Base-by-base conservation (phyloP, 768 basidiomycete genomes). In the Psilocybe sp. region DNA sequence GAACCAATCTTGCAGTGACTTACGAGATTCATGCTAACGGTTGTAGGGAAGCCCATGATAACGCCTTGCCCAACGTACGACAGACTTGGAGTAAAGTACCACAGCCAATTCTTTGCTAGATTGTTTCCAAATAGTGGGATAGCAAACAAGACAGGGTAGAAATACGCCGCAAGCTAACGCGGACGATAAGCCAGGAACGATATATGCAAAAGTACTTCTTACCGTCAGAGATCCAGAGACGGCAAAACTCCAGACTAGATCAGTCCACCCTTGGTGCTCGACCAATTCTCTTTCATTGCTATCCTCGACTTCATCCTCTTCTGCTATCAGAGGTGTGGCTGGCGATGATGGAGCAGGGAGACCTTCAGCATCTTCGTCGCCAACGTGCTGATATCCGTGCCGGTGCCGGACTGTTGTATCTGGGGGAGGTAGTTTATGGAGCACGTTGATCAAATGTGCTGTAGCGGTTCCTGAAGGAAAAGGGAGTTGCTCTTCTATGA, bases 401-500 rank as follows among this genome's bases (percentile, higher is more conserved):
- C 87, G 77, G 33, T 63, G 77, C 14, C 78, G 76, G n/a, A 84
- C 46, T 6, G 73, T 68, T 1, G 81, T 74, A 13, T 84, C 77
- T 15, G 87, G 84, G 28, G 82, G 82, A 1, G 88, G 88, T 33
- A 87, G 68, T 51, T 81, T 71, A 60, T 98, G 93, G 12, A 98
- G 76, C 11, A 97, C 89, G 2, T 92, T 87, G 41, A 98, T 92
- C 10, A 98, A 76, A 56, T 97, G 95, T 4, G 95, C 95, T 1
- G 96, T 98, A 1, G 95, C 95, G 13, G 95, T 96, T 28, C 96
- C 96, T 1, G 91, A 93, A 2, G 96, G 96, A 59, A 98, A 98
- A 2, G 89, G 76, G 3, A 98, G 82, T 65, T 96, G 85, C 67
- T 98, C 96, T 63, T 95, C 88, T 37, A 98, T 83, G 51, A 98